A percentile compares a stretch with the other conserved stretches of the same genome.
These are phyloP conservation scores for Cryptococcus sp. DNA, from an alignment of 1,284 basidiomycete genomes.

Conservation along the genomic window DNA sequence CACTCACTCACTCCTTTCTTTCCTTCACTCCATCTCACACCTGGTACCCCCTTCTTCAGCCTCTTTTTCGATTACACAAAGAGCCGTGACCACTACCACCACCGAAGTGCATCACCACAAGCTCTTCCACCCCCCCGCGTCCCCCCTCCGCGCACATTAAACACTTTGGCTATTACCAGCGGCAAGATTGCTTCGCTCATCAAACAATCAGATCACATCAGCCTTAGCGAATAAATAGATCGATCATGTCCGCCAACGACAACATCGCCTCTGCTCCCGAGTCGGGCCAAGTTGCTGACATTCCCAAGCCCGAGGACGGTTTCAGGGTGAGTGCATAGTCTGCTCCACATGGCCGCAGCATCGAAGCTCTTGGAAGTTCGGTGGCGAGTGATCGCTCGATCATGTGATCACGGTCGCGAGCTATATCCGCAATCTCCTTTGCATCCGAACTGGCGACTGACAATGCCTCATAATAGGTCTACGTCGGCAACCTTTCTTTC, in stretches of 20 bases:
- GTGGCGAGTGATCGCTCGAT: not conserved
- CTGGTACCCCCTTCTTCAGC: slow-evolving; percentile 21
- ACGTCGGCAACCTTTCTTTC: slow-evolving; percentile 53
- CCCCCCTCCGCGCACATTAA: not conserved
- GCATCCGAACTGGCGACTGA: not conserved
- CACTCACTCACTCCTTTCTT: not conserved
- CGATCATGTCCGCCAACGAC: slow-evolving; percentile 15
- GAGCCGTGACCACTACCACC: slow-evolving; percentile 15
- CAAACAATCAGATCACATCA: slow-evolving; percentile 8
- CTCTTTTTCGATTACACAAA: slow-evolving; percentile 25
- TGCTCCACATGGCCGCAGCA: too few species aligned
- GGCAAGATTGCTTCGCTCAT: not conserved
- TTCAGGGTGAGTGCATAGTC: slow-evolving; percentile 14
- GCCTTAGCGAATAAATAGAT: slow-evolving; percentile 5
- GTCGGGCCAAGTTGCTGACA: slow-evolving; percentile 13
- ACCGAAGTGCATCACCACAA: not conserved
- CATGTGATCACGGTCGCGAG: not conserved
- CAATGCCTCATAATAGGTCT: slow-evolving; percentile 37
- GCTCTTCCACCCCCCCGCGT: slow-evolving; percentile 3
- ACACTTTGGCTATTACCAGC: not conserved
- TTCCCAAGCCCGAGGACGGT: slow-evolving; percentile 19
- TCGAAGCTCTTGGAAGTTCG: not conserved
- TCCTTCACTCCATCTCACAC: slow-evolving; percentile 10
- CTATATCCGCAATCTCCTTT: not conserved
- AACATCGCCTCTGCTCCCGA: slow-evolving; percentile 7